Percentiles rank a stretch among this genome's conserved stretches.
Evolutionary conservation across 129 eudicot species (phyloP).

Genomic region (Deinandra increscens): DNA sequence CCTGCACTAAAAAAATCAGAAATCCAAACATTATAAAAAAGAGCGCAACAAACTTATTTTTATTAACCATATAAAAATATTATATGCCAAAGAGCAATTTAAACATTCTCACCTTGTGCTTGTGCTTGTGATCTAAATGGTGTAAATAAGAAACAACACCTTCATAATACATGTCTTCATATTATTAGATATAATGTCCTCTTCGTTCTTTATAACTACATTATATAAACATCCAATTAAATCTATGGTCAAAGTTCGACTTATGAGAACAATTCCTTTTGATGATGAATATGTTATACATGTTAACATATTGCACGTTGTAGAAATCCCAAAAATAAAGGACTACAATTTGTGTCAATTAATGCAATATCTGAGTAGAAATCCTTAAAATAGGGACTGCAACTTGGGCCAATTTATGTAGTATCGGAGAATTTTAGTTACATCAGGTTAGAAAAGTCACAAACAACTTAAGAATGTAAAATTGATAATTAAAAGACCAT

Average conservation of each 20-base stretch:
- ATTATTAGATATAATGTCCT: too few relatives aligned
- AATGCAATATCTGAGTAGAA: slow-evolving; percentile 33
- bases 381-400: slow-evolving; percentile 86
- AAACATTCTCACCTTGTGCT: slow-evolving; percentile 49
- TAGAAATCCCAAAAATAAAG: slow-evolving; percentile 87
- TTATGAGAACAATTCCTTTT: slow-evolving; percentile 23
- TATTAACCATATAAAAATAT: neutral
- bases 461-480: neutral
- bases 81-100: neutral
- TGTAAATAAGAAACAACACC: slow-evolving; percentile 53
- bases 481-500: neutral
- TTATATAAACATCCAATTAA: too few relatives aligned
- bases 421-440: neutral
- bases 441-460: neutral
- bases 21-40: neutral
- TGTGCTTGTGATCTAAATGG: slow-evolving; percentile 43
- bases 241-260: too few relatives aligned
- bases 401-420: slow-evolving; percentile 41
- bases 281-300: slow-evolving; percentile 73
- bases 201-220: too few relatives aligned
- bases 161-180: slow-evolving; percentile 58
- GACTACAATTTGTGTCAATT: slow-evolving; percentile 63
- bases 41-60: neutral
- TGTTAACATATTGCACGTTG: slow-evolving; percentile 64
- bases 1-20: slow-evolving; percentile 41